A percentile compares a stretch with the other conserved stretches of the same genome.
These are phyloP conservation scores for Alternaria sp. DNA, from an alignment of 2,329 filamentous ascomycete genomes.

Conservation along the genomic window DNA sequence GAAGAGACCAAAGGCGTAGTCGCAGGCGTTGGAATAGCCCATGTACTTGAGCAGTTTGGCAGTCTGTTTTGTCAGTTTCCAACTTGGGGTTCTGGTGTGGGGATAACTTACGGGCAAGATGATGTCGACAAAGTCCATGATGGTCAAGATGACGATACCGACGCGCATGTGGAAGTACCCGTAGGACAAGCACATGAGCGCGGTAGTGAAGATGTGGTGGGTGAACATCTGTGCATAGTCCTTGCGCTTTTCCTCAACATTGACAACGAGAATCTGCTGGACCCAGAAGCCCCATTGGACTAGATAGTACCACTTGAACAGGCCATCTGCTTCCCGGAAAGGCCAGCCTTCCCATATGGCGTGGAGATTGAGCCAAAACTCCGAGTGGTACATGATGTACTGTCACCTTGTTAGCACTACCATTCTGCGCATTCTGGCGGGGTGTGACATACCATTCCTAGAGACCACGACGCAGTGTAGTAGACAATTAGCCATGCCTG, in stretches of 20 bases:
- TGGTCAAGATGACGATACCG: conserved; percentile 84
- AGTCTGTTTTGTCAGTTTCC: conserved; percentile 61
- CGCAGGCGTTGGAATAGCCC: conserved; percentile 78
- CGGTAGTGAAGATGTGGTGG: conserved; percentile 90
- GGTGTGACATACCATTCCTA: conserved; percentile 74
- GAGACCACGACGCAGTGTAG: conserved; percentile 80
- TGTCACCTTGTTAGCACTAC: conserved; percentile 50
- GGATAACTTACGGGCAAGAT: conserved; percentile 73
- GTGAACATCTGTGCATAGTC: conserved; percentile 96
- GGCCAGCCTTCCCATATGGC: conserved; percentile 90
- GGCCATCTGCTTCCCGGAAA: conserved; percentile 73
- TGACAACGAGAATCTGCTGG: conserved; percentile 91
- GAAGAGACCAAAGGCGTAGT: conserved; percentile 84
- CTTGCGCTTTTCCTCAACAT: conserved; percentile 93
- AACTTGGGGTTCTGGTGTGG: neutral
- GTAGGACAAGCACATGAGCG: conserved; percentile 83
- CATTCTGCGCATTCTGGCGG: no score
- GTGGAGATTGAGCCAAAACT: conserved; percentile 78
- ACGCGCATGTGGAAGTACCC: conserved; percentile 87
- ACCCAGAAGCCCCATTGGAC: conserved; percentile 92
- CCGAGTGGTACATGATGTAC: conserved; percentile 82
- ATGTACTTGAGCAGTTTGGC: conserved; percentile 94
- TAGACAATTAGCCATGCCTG: conserved; percentile 93
- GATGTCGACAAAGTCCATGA: conserved; percentile 94
- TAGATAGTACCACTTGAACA: conserved; percentile 89